Conservation (phyloP, 2,329 filamentous ascomycete species). For the Fusarium marasasianum region DNA sequence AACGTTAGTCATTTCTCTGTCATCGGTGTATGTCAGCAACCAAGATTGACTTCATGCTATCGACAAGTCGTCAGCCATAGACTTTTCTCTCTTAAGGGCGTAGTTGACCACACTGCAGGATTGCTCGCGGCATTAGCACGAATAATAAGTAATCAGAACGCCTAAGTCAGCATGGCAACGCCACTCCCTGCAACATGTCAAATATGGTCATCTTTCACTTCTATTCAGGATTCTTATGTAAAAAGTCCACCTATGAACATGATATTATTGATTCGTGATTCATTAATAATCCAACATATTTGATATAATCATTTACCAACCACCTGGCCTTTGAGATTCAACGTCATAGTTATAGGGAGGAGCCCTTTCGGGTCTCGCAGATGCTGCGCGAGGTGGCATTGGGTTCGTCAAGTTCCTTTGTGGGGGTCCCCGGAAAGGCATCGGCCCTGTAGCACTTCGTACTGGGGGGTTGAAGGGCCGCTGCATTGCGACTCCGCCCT, state of each 20-base stretch:
- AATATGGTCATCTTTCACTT: neutral
- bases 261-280: constrained; percentile 19
- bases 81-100: constrained; percentile 21
- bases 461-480: constrained; percentile 41
- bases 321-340: constrained; percentile 47
- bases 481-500: constrained; percentile 30
- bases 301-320: constrained; percentile 35
- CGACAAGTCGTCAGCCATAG: constrained; percentile 23
- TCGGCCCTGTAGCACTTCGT: constrained; percentile 54
- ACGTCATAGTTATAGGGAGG: constrained; percentile 48
- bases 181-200: neutral
- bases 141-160: neutral
- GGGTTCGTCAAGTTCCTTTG: constrained; percentile 59
- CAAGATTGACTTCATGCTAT: neutral
- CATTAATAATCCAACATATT: constrained; percentile 20
- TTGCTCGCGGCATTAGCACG: constrained; percentile 12
- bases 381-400: constrained; percentile 44
- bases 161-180: neutral
- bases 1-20: constrained; percentile 12
- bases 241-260: neutral
- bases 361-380: constrained; percentile 35
- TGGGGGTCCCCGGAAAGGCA: constrained; percentile 49
- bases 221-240: neutral
- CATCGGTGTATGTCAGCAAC: neutral
- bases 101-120: constrained; percentile 7